Base-by-base conservation (phyloP, 306 rosid genomes). In the Fragaria vesca region DNA sequence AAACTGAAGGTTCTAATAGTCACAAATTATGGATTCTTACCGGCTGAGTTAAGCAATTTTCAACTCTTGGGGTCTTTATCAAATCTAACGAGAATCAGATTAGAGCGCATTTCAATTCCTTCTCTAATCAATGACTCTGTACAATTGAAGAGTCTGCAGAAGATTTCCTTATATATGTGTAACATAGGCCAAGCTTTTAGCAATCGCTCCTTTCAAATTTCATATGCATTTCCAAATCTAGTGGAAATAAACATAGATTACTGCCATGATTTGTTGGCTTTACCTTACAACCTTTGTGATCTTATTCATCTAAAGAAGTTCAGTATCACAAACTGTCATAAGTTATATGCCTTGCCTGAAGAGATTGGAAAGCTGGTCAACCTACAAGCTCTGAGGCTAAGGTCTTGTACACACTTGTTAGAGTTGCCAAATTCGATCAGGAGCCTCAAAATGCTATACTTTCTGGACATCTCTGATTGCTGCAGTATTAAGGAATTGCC, bases 131-230 rank as follows among this genome's bases (percentile, higher is more conserved):
- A 80, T 69, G 72, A 55, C 1, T 45, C 66, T 9, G 12, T 42
- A 42, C 84, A 40, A 32, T 43, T 90, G 75, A 75, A 62, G 86
- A 91, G 82, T 78, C 78, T 91, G 38, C 69, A 78, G 55, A 91
- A 91, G 47, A 68, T 82, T 58, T 86, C 97, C 18, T 34, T 89
- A 20, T 88, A 76, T 11, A 88, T 89, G 97, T 88, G 97, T 81
- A 86, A 76, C 42, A 70, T 85, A 24, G 83, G 81, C 47, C 66
- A 83, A 38, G 86, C 90, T 65, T 87, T 86, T 36, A 46, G 46
- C 16, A 79, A 75, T 18, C n/a, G 45, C 58, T 76, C 86, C 12
- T 43, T 75, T 47, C 54, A 62, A 40, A 71, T 78, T 58, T 84
- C 87, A 45, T 67, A 84, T 42, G 43, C 77, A 47, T 61, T 87